These are phyloP conservation scores for Globisporangium irregulare DNA, from an alignment of 352 stramenopile species.

Conservation along the genomic window DNA sequence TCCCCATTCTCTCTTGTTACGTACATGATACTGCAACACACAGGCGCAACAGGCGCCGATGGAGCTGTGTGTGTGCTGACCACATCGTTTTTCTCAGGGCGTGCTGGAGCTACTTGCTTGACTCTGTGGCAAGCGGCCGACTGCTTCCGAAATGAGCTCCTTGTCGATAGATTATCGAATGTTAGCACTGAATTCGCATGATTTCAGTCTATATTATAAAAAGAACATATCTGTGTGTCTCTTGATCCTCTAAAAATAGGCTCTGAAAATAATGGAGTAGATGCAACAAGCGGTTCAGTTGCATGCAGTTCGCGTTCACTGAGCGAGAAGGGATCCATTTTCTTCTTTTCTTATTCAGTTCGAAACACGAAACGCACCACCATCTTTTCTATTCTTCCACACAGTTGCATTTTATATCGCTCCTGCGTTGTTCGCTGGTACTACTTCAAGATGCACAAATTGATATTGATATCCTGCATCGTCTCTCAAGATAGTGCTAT, in stretches of 20 bases:
- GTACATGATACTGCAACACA: no score
- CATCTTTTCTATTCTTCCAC: neutral
- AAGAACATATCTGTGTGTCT: neutral
- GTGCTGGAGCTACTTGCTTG: no score
- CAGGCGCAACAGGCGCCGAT: no score
- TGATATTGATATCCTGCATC: neutral
- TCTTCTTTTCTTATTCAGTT: constrained; percentile 6
- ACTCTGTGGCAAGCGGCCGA: no score
- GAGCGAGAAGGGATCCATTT: constrained; percentile 7
- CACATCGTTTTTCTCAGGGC: no score
- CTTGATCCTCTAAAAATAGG: neutral
- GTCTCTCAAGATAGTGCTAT: neutral
- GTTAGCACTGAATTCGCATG: no score
- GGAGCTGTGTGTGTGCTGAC: no score
- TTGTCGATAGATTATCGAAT: no score
- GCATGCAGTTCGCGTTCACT: neutral
- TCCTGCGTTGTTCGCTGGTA: neutral
- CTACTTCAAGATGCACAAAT: neutral
- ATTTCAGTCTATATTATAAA: neutral
- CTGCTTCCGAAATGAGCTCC: no score
- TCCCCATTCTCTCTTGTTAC: no score
- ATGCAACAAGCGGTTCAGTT: neutral
- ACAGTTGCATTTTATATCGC: neutral
- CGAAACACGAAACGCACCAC: neutral
- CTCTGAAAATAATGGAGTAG: no score